These are phyloP conservation scores for Suhomyces guaymorum DNA, from an alignment of 1,139 yeast genomes.

Conservation along the genomic window DNA sequence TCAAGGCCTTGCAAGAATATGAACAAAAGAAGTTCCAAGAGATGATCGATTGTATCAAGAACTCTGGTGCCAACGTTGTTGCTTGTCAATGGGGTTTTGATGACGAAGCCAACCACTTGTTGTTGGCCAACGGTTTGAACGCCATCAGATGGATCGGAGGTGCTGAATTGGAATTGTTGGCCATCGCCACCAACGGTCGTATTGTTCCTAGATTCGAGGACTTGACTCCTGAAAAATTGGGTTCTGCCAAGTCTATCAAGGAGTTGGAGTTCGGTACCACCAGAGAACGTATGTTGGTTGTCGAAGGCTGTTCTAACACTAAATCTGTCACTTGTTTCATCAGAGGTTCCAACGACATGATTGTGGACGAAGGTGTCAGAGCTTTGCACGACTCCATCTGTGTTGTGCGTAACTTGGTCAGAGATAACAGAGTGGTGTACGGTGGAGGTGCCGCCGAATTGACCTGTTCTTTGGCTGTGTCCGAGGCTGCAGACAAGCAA, in stretches of 20 bases:
- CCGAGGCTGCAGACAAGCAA: slow-evolving; percentile 89
- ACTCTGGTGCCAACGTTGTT: slow-evolving; percentile 91
- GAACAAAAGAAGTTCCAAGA: slow-evolving; percentile 88
- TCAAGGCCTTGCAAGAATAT: slow-evolving; percentile 82
- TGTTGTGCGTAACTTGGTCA: slow-evolving; percentile 92
- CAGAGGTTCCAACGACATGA: slow-evolving; percentile 97
- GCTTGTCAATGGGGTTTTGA: slow-evolving; percentile 99
- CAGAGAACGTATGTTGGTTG: slow-evolving; percentile 90
- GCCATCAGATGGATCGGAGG: slow-evolving; percentile 99
- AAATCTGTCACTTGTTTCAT: slow-evolving; percentile 92
- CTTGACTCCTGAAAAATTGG: slow-evolving; percentile 76
- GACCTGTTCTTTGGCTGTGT: slow-evolving; percentile 86
- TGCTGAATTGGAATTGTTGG: slow-evolving; percentile 90
- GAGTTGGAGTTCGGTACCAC: slow-evolving; percentile 97
- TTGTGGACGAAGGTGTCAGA: slow-evolving; percentile 93
- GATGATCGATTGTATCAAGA: slow-evolving; percentile 86
- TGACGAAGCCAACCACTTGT: slow-evolving; percentile 95
- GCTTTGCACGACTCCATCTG: slow-evolving; percentile 96
- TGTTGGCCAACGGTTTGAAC: slow-evolving; percentile 83
- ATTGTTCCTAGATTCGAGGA: slow-evolving; percentile 98
- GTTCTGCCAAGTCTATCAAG: slow-evolving; percentile 79
- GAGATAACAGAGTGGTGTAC: slow-evolving; percentile 90
- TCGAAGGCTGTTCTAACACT: slow-evolving; percentile 86
- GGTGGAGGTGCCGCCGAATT: slow-evolving; percentile 99
- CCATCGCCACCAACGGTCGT: slow-evolving; percentile 96